Conservation (phyloP, 176 grass and related monocot species). For the Elaeis guineensis region DNA sequence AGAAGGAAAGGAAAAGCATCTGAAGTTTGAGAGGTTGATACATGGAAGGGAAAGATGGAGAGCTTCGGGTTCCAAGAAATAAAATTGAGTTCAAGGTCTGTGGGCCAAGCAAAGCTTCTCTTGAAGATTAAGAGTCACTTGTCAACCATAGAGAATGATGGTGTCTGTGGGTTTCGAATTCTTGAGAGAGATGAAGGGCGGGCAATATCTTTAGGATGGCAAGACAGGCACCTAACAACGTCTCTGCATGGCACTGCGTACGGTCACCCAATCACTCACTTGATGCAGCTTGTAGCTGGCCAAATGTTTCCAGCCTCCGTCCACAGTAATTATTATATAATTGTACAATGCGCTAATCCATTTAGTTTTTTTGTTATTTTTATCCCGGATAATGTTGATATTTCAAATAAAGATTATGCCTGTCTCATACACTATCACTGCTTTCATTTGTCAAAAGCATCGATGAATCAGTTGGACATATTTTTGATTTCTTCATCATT, state of each 20-base stretch:
- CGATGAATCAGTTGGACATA: too few species aligned
- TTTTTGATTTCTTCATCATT: too few species aligned
- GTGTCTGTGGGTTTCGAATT: conserved; percentile 45
- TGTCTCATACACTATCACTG: too few species aligned
- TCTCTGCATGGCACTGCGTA: conserved; percentile 37
- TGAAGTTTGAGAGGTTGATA: background rate
- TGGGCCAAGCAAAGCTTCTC: conserved; percentile 87
- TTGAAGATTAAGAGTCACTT: conserved; percentile 65
- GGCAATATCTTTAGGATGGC: conserved; percentile 54
- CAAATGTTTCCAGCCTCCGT: background rate
- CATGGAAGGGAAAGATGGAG: conserved; percentile 49
- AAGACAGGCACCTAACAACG: conserved; percentile 38
- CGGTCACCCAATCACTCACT: background rate
- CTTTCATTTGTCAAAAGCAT: too few species aligned
- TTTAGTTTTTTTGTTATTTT: too few species aligned
- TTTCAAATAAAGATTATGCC: too few species aligned
- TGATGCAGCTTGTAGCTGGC: too few species aligned
- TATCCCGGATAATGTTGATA: too few species aligned
- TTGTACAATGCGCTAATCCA: too few species aligned
- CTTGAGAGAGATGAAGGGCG: conserved; percentile 27
- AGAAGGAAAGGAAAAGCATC: background rate
- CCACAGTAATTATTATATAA: conserved; percentile 3
- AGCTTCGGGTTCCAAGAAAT: conserved; percentile 37
- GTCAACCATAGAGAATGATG: conserved; percentile 16
- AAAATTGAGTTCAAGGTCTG: conserved; percentile 51